Conservation (phyloP, 2,329 filamentous ascomycete genomes). For the Beauveria sp. region DNA sequence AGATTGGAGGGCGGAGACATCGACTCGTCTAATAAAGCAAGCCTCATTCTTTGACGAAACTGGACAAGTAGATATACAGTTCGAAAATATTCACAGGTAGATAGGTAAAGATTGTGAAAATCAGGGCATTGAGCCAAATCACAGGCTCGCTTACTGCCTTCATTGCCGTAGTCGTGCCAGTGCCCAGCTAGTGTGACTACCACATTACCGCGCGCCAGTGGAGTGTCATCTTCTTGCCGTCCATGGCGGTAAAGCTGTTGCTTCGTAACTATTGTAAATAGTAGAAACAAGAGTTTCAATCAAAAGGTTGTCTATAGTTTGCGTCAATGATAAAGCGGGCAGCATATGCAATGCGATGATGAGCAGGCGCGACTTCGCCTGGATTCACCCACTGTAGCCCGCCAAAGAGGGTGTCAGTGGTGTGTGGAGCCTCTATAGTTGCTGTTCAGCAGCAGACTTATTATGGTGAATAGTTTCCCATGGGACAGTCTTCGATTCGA, state of each 20-base stretch:
- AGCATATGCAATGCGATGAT: slow-evolving; percentile 49
- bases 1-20: background rate
- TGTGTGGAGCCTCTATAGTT: slow-evolving; percentile 40
- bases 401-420: slow-evolving; percentile 50
- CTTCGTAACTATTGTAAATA: slow-evolving; percentile 15
- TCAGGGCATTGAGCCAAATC: slow-evolving; percentile 51
- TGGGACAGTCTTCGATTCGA: background rate
- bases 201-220: slow-evolving; percentile 45
- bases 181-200: slow-evolving; percentile 52
- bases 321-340: slow-evolving; percentile 51
- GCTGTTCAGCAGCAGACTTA: slow-evolving; percentile 14
- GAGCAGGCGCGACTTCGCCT: slow-evolving; percentile 46
- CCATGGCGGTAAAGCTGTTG: slow-evolving; percentile 49
- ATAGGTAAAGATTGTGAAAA: slow-evolving; percentile 43
- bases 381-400: slow-evolving; percentile 51
- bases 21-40: background rate
- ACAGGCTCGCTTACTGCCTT: slow-evolving; percentile 37
- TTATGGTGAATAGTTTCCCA: too few relatives aligned
- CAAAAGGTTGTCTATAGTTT: too few relatives aligned
- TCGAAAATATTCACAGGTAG: slow-evolving; percentile 48
- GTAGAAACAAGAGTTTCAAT: too few relatives aligned
- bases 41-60: background rate
- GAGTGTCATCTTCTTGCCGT: slow-evolving; percentile 45
- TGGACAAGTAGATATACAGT: background rate
- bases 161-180: slow-evolving; percentile 54